Evolutionary conservation across 139 green algal genomes (phyloP), one percentile per base, ranked within the genome.

Genomic region (Coelastrella sp.): DNA sequence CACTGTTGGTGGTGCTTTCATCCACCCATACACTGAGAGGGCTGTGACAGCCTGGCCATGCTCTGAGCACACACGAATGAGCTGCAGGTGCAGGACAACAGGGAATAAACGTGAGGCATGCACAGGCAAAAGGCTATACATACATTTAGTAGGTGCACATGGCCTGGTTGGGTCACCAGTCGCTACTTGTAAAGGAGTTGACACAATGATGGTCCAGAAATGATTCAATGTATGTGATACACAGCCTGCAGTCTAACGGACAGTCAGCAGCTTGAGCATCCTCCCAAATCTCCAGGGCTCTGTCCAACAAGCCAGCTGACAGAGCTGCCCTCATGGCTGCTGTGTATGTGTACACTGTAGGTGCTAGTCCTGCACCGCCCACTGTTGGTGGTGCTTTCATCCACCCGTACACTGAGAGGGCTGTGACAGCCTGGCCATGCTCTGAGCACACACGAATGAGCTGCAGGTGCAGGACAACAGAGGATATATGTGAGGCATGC

Each of bases 271-370:
- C 87, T 3, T 82, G 57, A 4, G 87, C 87, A 61, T 91, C 91
- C 10, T 77, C 74, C 87, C 91, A 92, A 20, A 92, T 94, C 89
- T 94, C 73, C 76, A 95, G 74, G 0, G 94, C 94, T 32, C 93
- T 91, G 47, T 97, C 94, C 56, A 96, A 88, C 79, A 98, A 86
- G 64, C 93, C 93, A 20, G 92, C 96, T 2, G 91, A 90, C 16
- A 98, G 92, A 10, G 96, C 96, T 0, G 97, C 97, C 0, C 97
- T 93, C 97, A 98, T 98, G 58, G 96, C 97, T 13, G 96, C 97
- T 0, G 97, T 98, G 95, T 98, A 98, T 3, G 97, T 98, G 95
- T 95, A 98, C 2, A 97, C 95, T 0, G 96, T 97, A n/a, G 94
- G 92, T 54, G 61, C 68, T 22, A 98, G 90, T 1, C 84, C 95